Base-by-base conservation (phyloP, 805 yeast genomes). In the Candida parachauliodes region DNA sequence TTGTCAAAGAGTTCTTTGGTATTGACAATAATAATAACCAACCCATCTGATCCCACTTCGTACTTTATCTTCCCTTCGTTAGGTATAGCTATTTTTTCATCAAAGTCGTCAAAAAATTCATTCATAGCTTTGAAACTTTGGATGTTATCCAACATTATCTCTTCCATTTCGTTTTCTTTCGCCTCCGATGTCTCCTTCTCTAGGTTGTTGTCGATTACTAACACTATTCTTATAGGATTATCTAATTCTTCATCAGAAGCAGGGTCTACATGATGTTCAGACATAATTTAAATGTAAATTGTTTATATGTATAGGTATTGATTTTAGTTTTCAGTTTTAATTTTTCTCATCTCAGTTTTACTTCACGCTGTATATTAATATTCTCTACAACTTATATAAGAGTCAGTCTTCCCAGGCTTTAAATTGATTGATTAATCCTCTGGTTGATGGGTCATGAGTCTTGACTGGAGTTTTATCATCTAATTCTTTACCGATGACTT, bases 341-440 rank as follows among this genome's bases (percentile, higher is more conserved):
- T 34, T 34, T 25, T 34, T 34, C 32, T 14, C 35, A 22, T 37
- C 36, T 5, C 31, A 11, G 12, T 5, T n/a, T n/a, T n/a, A n/a
- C n/a, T n/a, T n/a, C n/a, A n/a, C n/a, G n/a, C n/a, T n/a, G n/a
- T n/a, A n/a, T n/a, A n/a, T n/a, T n/a, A n/a, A n/a, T n/a, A n/a
- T n/a, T n/a, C n/a, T n/a, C 23, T 31, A 36, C 17, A 36, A 36
- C 10, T 20, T 34, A 27, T 27, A 27, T 12, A 17, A 5, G 21
- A 38, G 41, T 43, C 35, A 48, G 12, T 34, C 24, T 40, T 63
- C 51, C 97, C 98, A 91, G 55, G 75, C 61, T 75, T 91, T 91
- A 83, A 88, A 93, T 71, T 83, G 84, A 83, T 93, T 91, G 70
- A 93, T 88, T 70, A 93, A 78, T 48, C 84, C 88, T 61, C 84